Evolutionary conservation across 2,329 filamentous ascomycete genomes (phyloP), one percentile per base, ranked within the genome.

Genomic region (Sclerotinia trifoliorum): DNA sequence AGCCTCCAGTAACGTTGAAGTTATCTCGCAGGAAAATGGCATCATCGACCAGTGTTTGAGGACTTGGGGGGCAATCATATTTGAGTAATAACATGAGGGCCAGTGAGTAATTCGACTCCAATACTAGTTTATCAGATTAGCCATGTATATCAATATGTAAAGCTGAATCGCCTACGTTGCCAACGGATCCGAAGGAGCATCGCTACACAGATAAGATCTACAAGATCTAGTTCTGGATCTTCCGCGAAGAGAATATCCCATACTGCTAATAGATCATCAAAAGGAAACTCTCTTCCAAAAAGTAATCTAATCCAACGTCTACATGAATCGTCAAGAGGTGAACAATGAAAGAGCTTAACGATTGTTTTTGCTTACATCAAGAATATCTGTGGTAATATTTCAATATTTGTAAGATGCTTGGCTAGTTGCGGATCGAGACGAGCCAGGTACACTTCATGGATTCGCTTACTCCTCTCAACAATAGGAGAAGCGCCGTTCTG

Each of bases 301-400:
- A 99, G 81, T 0, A 99, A 86, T 39, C 95, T 88, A 68, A 98
- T 91, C 95, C 95, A 99, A 68, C 95, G 93, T 70, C 77, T 78
- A 44, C 42, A 24, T 26, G 11, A 15, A 66, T 48, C 35, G 54
- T 71, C 46, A 71, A 58, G 52, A 63, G 13, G 26, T 57, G 61
- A 13, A 51, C 32, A n/a, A 13, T 42, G 24, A 61, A 17, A 44
- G 21, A 21, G 19, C 21, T 65, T 77, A 5, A 13, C 11, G 2
- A 3, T 26, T 42, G 3, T 63, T 26, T 35, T 13, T 63, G 21
- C 86, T 78, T 80, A 95, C 91, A 98, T 96, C 32, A 98, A 81
- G 76, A 98, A 99, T 63, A 99, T 94, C 75, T 99, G 95, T 1
- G 95, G 95, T n/a, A 97, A 81, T 70, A 99, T 89, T 70, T 97